phyloP scores from a whole-genome alignment of 441 rosid genomes.

The Jatropha multifida region DNA sequence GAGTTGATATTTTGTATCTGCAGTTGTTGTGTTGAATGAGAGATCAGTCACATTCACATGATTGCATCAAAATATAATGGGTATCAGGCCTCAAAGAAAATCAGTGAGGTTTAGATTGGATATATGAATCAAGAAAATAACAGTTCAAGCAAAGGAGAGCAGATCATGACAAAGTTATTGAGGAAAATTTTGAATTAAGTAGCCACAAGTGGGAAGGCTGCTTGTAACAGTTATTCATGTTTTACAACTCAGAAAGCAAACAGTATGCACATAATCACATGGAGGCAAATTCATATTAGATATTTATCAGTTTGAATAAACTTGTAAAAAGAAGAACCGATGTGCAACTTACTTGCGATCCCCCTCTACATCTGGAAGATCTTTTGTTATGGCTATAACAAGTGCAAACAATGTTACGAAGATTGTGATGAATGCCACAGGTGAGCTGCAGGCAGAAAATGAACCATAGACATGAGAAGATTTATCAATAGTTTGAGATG shows the following conservation, averaged over 20 bases:
- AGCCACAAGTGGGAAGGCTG: not conserved
- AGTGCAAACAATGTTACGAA: conserved; percentile 87
- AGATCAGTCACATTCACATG: not conserved
- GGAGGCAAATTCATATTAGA: conserved; percentile 3
- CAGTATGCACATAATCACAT: not conserved
- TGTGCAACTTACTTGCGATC: conserved; percentile 78
- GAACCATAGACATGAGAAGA: conserved; percentile 15
- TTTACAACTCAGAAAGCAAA: not conserved
- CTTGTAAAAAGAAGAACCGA: not conserved
- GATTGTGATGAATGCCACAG: conserved; percentile 93
- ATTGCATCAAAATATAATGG: not conserved
- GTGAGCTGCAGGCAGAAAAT: conserved; percentile 58
- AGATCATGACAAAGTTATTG: not conserved
- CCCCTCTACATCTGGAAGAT: conserved; percentile 96
- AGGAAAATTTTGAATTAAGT: not conserved
- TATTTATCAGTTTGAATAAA: conserved; percentile 7
- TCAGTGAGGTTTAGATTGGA: not conserved
- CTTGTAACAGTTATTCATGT: not conserved
- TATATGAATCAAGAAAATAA: not conserved
- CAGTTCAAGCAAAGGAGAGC: conserved; percentile 2
- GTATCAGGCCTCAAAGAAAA: not conserved
- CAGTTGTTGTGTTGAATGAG: not conserved
- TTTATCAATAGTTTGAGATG: conserved; percentile 14
- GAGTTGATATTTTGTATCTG: conserved; percentile 88
- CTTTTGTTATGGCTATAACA: conserved; percentile 94